Percentiles rank a stretch among this genome's conserved stretches.
phyloP scores from a whole-genome alignment of 345 rosid species.

The Gossypium bickii region DNA sequence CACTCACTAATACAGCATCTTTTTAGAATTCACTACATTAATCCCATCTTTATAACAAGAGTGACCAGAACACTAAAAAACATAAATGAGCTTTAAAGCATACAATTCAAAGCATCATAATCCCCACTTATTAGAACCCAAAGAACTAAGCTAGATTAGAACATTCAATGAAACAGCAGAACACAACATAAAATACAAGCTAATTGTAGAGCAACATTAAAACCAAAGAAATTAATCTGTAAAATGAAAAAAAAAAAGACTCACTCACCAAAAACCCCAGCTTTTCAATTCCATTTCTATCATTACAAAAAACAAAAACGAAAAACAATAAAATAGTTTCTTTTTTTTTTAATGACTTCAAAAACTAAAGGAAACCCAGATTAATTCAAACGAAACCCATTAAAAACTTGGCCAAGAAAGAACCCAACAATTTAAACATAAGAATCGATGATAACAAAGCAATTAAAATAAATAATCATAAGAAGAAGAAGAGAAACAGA shows the following conservation, averaged over 20 bases:
- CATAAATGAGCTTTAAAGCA: background rate
- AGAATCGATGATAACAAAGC: no score
- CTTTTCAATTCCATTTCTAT: no score
- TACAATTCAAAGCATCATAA: background rate
- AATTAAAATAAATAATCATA: no score
- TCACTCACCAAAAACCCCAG: no score
- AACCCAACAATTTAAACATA: no score
- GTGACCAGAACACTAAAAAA: background rate
- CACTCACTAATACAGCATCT: background rate
- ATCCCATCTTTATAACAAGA: background rate
- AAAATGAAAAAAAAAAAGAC: background rate
- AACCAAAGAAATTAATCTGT: background rate
- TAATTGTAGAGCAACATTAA: slow-evolving; percentile 3
- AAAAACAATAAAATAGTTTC: no score
- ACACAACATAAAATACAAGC: background rate
- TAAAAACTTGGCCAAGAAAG: no score
- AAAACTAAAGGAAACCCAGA: no score
- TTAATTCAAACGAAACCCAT: no score
- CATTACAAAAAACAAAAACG: no score
- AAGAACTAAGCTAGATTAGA: background rate
- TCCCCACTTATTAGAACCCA: background rate
- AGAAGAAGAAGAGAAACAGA: no score
- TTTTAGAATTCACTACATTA: background rate
- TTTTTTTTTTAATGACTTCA: no score
- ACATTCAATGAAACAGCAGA: background rate